phyloP scores from a whole-genome alignment of 2,329 filamentous ascomycete species.

The Beauveria asiatica region DNA sequence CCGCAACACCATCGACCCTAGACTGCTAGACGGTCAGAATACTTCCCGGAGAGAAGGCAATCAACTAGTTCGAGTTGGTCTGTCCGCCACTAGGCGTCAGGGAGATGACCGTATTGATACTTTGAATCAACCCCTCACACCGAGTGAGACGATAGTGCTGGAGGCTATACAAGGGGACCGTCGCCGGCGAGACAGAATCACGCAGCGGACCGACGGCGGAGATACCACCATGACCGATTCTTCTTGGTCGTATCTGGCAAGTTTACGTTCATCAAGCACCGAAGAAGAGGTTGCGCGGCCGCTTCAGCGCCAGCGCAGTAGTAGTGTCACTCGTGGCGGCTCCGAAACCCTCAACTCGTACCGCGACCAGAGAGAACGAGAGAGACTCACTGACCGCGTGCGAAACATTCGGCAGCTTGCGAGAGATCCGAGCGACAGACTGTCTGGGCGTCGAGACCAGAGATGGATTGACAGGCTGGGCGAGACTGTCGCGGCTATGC shows the following conservation, averaged over 20 bases:
- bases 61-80: constrained; percentile 5
- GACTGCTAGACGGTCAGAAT: constrained; percentile 39
- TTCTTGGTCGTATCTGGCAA: constrained; percentile 15
- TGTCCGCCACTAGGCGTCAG: neutral
- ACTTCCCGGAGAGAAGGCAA: constrained; percentile 25
- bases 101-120: constrained; percentile 30
- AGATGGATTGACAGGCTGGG: constrained; percentile 27
- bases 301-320: constrained; percentile 24
- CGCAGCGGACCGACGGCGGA: constrained; percentile 20
- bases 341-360: constrained; percentile 31
- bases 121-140: constrained; percentile 42
- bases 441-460: constrained; percentile 21
- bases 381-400: constrained; percentile 26
- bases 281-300: constrained; percentile 21
- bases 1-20: constrained; percentile 44
- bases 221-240: constrained; percentile 14
- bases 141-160: constrained; percentile 47
- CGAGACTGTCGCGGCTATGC: constrained; percentile 28
- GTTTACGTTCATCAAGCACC: constrained; percentile 14
- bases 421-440: constrained; percentile 20
- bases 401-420: constrained; percentile 26
- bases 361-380: constrained; percentile 29
- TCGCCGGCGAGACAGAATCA: constrained; percentile 37
- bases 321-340: constrained; percentile 29
- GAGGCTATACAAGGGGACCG: constrained; percentile 48